These are phyloP conservation scores for Mycena galopus DNA, from an alignment of 768 basidiomycete species.

Conservation along the genomic window DNA sequence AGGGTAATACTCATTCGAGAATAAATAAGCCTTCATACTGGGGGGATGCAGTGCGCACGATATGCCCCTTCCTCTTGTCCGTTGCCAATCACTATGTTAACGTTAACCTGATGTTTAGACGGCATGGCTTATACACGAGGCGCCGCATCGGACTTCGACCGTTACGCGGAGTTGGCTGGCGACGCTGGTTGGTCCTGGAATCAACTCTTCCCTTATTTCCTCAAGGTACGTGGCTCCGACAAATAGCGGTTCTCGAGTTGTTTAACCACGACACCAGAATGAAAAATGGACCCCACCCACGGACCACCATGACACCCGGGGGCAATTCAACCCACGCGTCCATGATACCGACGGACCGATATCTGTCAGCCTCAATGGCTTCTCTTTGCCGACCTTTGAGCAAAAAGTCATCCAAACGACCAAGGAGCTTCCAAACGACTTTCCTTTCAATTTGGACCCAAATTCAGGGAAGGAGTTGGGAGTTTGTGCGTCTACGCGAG, in stretches of 20 bases:
- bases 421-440: slow-evolving; percentile 30
- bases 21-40: slow-evolving; percentile 15
- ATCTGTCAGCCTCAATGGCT: slow-evolving; percentile 46
- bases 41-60: slow-evolving; percentile 25
- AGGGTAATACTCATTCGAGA: background rate
- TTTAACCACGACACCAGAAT: slow-evolving; percentile 39
- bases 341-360: slow-evolving; percentile 51
- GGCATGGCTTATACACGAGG: slow-evolving; percentile 13
- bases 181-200: background rate
- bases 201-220: background rate
- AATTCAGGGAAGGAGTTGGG: slow-evolving; percentile 46
- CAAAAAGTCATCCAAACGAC: slow-evolving; percentile 46
- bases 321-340: slow-evolving; percentile 46
- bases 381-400: slow-evolving; percentile 43
- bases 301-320: slow-evolving; percentile 52
- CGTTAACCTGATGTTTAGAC: slow-evolving; percentile 5
- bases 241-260: background rate
- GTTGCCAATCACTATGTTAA: background rate
- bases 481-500: slow-evolving; percentile 33
- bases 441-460: slow-evolving; percentile 43
- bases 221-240: background rate
- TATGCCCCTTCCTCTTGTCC: background rate
- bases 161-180: slow-evolving; percentile 32
- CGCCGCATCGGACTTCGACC: background rate
- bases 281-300: slow-evolving; percentile 51